Percentiles rank a stretch among this genome's conserved stretches.
Evolutionary conservation across 2,329 filamentous ascomycete species (phyloP).

Genomic region (Teratosphaeria zuluensis): DNA sequence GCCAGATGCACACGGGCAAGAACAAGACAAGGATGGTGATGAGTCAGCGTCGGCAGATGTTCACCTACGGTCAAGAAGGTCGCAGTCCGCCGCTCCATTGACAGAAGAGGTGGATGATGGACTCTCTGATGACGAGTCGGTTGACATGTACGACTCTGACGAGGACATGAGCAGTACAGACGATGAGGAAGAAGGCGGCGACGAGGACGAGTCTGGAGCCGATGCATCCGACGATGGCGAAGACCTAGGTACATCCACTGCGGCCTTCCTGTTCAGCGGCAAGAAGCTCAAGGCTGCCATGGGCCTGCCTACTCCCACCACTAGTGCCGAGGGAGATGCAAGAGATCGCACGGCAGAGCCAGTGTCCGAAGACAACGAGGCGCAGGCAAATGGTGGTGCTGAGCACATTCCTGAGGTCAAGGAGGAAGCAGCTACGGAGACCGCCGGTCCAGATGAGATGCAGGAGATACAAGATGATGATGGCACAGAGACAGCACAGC

Average conservation of each 20-base stretch:
- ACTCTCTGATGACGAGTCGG: constrained; percentile 28
- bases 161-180: constrained; percentile 26
- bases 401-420: background rate
- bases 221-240: constrained; percentile 16
- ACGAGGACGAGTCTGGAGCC: constrained; percentile 20
- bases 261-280: constrained; percentile 21
- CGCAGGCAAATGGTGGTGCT: background rate
- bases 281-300: constrained; percentile 21
- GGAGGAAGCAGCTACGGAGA: background rate
- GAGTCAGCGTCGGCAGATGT: constrained; percentile 1
- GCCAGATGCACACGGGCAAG: background rate
- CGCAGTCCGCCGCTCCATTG: background rate
- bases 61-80: background rate
- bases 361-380: constrained; percentile 1
- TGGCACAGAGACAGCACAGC: background rate
- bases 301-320: constrained; percentile 22
- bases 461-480: background rate
- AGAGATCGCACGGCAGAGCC: constrained; percentile 8
- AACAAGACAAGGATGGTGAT: background rate
- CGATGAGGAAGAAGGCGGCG: constrained; percentile 25
- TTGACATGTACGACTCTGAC: constrained; percentile 28
- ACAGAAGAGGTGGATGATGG: constrained; percentile 28
- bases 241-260: constrained; percentile 12
- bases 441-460: background rate
- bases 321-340: constrained; percentile 19